Base-by-base conservation (phyloP, 257 asterid species). In the Thymus mandschuricus region DNA sequence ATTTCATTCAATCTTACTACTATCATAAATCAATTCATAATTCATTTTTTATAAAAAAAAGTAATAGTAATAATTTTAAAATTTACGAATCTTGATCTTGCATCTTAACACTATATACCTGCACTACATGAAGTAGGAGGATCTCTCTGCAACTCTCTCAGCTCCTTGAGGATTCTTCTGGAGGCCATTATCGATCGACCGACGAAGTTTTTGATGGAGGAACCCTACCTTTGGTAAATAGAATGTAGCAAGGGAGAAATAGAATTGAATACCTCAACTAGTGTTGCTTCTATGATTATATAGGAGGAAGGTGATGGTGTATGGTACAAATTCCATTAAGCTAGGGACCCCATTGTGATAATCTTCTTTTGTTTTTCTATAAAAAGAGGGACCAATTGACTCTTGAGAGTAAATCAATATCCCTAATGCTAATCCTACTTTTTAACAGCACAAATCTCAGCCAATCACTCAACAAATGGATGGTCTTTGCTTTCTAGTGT, bases 101-200 rank as follows among this genome's bases (percentile, higher is more conserved):
- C 38, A 64, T 3, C 28, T 44, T 1, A 21, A 21, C 21, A 21
- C 21, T 52, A 15, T 52, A 51, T 76, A 91, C 96, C 97, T 84
- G 97, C 97, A 77, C 96, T 86, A 81, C 96, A 92, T 64, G 96
- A 92, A 69, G 95, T 92, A 0, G 97, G 97, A 80, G 97, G 96
- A 72, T 92, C 97, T 83, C 90, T 83, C 64, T 92, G 97, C 88
- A 92, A 74, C 67, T 92, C 97, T 72, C 85, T 86, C 13, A 92
- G 89, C 83, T 92, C 97, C 85, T 89, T 92, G 66, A 86, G 85
- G 31, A 92, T 92, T 78, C 96, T 87, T 75, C 95, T 86, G 2
- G 96, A 89, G 2, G 97, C 95, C 97, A 91, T 91, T 67, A 8
- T 62, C 8, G 68, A 6, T 35, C 30, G 10, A 10, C 13, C 29